Evolutionary conservation across 2,329 filamentous ascomycete genomes (phyloP).

Genomic region (Fusarium robinianum): DNA sequence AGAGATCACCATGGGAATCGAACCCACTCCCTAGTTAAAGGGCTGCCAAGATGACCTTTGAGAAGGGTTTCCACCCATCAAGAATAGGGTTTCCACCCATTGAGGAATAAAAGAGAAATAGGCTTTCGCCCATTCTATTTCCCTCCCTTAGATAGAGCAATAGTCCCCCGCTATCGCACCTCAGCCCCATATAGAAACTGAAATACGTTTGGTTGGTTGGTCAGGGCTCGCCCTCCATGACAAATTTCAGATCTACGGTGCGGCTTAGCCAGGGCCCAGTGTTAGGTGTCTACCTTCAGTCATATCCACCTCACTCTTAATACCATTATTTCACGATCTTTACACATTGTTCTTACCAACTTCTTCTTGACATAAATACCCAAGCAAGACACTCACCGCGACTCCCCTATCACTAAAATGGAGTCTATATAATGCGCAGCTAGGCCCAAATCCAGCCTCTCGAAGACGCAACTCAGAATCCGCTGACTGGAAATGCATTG

Average conservation of each 20-base stretch:
- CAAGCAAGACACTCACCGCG: background rate
- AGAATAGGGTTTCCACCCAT: background rate
- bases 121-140: background rate
- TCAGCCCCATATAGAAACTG: background rate
- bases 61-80: background rate
- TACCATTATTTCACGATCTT: background rate
- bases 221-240: background rate
- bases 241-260: background rate
- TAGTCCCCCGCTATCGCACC: background rate
- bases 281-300: background rate
- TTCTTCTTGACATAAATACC: background rate
- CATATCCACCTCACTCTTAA: background rate
- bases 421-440: conserved; percentile 7
- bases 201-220: background rate
- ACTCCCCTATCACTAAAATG: background rate
- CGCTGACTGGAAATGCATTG: conserved; percentile 12
- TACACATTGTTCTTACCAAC: conserved; percentile 1
- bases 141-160: background rate
- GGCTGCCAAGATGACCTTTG: background rate
- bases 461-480: conserved; percentile 11
- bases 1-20: background rate
- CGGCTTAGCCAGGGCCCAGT: background rate
- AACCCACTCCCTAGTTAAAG: background rate
- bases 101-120: background rate
- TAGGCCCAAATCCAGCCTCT: conserved; percentile 17